Conservation (phyloP, 768 basidiomycete genomes). For the Arthromyces matolae region DNA sequence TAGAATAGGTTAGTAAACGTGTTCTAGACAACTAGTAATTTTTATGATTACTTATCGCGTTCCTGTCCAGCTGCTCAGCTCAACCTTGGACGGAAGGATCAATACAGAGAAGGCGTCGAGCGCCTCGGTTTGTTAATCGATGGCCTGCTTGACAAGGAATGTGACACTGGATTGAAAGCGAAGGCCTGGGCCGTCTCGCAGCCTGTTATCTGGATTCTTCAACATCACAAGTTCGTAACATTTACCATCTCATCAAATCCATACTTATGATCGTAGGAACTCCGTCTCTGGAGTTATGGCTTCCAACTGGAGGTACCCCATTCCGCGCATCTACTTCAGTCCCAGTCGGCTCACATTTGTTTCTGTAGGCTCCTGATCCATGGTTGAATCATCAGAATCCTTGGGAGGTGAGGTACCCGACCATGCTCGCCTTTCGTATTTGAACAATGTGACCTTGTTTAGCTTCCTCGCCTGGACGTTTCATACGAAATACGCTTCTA, state of each 20-base stretch:
- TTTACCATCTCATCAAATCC: too few relatives aligned
- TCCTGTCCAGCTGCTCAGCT: too few relatives aligned
- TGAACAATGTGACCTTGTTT: neutral
- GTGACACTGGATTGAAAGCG: too few relatives aligned
- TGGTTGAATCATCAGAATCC: conserved; percentile 87
- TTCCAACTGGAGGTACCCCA: conserved; percentile 66
- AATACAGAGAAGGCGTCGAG: conserved; percentile 57
- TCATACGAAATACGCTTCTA: conserved; percentile 85
- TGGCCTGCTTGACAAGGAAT: conserved; percentile 80
- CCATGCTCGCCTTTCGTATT: too few relatives aligned
- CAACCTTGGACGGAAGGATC: too few relatives aligned
- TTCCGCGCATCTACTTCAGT: neutral
- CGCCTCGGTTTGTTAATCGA: conserved; percentile 88
- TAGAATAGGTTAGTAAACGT: too few relatives aligned
- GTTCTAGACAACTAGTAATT: too few relatives aligned
- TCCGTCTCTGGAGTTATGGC: conserved; percentile 95
- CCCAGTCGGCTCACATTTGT: conserved; percentile 1
- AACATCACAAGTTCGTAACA: too few relatives aligned
- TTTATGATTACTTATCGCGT: too few relatives aligned
- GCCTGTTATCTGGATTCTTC: too few relatives aligned
- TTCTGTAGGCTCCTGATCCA: conserved; percentile 70
- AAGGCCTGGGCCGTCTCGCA: too few relatives aligned
- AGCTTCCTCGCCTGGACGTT: conserved; percentile 79
- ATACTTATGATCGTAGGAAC: conserved; percentile 81
- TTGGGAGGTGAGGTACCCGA: conserved; percentile 56